phyloP scores from a whole-genome alignment of 2,329 filamentous ascomycete species.

The Diaporthe sp. region DNA sequence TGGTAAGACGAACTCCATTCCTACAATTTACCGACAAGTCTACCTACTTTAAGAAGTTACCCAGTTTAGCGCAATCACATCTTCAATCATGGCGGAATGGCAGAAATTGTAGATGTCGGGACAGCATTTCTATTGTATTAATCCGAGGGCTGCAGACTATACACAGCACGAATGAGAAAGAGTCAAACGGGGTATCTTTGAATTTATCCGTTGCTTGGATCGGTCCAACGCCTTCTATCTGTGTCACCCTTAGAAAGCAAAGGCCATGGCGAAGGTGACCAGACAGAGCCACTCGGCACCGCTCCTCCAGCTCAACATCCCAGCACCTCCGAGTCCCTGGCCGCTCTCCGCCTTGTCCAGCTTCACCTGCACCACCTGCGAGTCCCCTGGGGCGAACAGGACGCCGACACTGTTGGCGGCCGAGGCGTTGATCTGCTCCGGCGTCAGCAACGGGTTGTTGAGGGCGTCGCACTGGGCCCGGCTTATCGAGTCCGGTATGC shows the following conservation, averaged over 20 bases:
- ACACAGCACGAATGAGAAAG: not conserved
- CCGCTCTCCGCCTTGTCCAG: slow-evolving; percentile 40
- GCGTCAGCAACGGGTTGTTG: slow-evolving; percentile 64
- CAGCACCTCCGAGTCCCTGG: slow-evolving; percentile 49
- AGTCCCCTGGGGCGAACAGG: slow-evolving; percentile 66
- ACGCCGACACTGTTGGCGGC: slow-evolving; percentile 60
- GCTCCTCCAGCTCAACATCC: slow-evolving; percentile 51
- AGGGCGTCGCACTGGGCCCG: slow-evolving; percentile 65
- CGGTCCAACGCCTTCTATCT: not conserved
- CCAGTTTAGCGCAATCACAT: not conserved
- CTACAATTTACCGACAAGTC: not conserved
- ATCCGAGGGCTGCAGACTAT: not conserved
- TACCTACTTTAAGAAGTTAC: not conserved
- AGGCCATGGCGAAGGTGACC: slow-evolving; percentile 48
- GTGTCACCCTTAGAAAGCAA: slow-evolving; percentile 46
- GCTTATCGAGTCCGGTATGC: slow-evolving; percentile 60
- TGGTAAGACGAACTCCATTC: no score
- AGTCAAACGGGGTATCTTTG: not conserved
- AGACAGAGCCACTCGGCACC: slow-evolving; percentile 51
- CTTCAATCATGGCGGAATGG: not conserved
- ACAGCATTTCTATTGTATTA: not conserved
- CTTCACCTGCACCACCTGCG: slow-evolving; percentile 58
- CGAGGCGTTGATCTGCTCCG: slow-evolving; percentile 59
- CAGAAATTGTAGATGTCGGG: not conserved
- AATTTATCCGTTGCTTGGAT: not conserved